Evolutionary conservation across 1,284 basidiomycete species (phyloP).

Genomic region (Puccinia brachypodii): DNA sequence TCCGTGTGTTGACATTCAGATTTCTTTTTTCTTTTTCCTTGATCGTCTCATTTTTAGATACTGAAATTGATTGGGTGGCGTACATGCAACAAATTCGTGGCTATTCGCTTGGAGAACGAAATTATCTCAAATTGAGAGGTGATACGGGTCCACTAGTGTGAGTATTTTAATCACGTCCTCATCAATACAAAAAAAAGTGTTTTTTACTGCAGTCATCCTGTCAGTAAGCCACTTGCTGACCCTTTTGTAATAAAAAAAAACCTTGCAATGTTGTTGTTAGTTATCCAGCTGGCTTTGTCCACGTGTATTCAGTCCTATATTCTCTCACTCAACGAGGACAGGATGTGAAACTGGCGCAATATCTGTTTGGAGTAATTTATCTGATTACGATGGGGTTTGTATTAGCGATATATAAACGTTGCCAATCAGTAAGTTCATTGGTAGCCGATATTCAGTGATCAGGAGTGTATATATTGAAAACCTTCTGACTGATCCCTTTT

Average conservation of each 20-base stretch:
- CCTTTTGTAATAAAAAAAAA: not conserved
- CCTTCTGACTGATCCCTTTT: not conserved
- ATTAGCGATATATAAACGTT: constrained; percentile 30
- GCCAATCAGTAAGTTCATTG: constrained; percentile 39
- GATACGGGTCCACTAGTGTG: constrained; percentile 93
- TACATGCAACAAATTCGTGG: constrained; percentile 83
- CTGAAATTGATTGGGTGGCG: constrained; percentile 97
- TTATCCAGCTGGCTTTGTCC: constrained; percentile 91
- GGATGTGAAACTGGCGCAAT: constrained; percentile 70
- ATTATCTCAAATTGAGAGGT: constrained; percentile 81
- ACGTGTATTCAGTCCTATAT: constrained; percentile 76
- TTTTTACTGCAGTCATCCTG: not conserved
- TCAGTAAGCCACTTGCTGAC: not conserved
- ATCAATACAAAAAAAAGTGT: not conserved
- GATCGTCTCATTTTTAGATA: constrained; percentile 65
- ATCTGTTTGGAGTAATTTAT: constrained; percentile 75
- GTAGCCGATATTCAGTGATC: constrained; percentile 27
- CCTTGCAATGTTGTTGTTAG: constrained; percentile 59
- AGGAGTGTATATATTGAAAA: constrained; percentile 58
- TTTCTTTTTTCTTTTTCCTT: not conserved
- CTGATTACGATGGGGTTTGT: constrained; percentile 67
- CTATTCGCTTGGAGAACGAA: constrained; percentile 76
- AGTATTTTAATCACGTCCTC: constrained; percentile 56
- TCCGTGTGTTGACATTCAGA: not conserved
- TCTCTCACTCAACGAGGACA: constrained; percentile 66